Conservation (phyloP, 192 early-diverging fungal species). For the Backusella tarrabulga region DNA sequence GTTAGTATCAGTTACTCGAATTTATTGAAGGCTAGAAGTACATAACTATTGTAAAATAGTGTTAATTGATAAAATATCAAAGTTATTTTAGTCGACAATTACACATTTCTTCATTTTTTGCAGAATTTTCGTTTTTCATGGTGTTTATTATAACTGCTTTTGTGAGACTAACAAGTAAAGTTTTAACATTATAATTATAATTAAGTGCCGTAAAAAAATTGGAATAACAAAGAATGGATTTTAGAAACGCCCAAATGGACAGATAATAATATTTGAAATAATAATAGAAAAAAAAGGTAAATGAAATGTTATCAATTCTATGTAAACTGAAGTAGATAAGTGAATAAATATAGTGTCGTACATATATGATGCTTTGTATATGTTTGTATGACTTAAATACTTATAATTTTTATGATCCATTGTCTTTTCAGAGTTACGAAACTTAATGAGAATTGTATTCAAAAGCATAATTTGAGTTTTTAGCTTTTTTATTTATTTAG, state of each 20-base stretch:
- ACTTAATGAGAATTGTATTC: not conserved
- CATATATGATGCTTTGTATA: too few relatives aligned
- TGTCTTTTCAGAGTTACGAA: too few relatives aligned
- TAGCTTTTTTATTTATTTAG: not conserved
- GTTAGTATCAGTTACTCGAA: not conserved
- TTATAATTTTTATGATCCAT: too few relatives aligned
- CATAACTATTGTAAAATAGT: not conserved
- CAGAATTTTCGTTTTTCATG: not conserved
- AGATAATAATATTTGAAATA: not conserved
- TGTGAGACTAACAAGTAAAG: not conserved
- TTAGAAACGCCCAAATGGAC: not conserved
- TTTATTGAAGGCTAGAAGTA: not conserved
- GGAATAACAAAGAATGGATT: not conserved
- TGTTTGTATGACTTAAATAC: too few relatives aligned
- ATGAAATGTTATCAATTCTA: not conserved
- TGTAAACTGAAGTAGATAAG: not conserved
- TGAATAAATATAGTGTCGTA: too few relatives aligned
- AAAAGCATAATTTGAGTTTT: not conserved
- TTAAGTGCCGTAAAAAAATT: not conserved
- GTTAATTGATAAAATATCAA: not conserved
- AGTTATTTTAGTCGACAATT: not conserved
- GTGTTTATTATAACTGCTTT: not conserved
- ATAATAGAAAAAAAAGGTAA: not conserved
- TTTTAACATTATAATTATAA: not conserved
- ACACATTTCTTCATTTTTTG: not conserved